Evolutionary conservation across 2,329 filamentous ascomycete species (phyloP).

Genomic region (Ilyonectria mors-panacis): DNA sequence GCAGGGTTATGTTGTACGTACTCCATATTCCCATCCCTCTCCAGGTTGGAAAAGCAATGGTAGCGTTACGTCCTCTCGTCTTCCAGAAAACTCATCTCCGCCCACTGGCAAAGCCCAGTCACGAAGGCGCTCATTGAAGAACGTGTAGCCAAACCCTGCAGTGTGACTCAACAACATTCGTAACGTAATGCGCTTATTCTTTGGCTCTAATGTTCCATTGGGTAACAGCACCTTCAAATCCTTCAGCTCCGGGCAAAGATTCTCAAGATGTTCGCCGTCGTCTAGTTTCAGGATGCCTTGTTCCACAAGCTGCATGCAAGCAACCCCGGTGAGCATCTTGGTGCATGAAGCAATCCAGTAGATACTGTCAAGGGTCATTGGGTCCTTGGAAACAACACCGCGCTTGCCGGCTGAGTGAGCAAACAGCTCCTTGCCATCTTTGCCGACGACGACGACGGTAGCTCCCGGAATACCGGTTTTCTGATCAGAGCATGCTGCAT

Average conservation of each 20-base stretch:
- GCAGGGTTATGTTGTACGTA: slow-evolving; percentile 49
- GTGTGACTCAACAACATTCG: slow-evolving; percentile 71
- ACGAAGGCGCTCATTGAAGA: slow-evolving; percentile 65
- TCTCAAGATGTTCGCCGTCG: slow-evolving; percentile 61
- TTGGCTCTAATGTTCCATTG: slow-evolving; percentile 58
- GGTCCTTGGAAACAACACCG: slow-evolving; percentile 59
- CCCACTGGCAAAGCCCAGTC: slow-evolving; percentile 65
- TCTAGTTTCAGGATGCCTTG: slow-evolving; percentile 64
- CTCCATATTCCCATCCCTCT: slow-evolving; percentile 72
- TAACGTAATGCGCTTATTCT: slow-evolving; percentile 67
- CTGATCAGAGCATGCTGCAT: slow-evolving; percentile 55
- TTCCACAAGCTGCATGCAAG: slow-evolving; percentile 72
- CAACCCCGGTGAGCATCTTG: slow-evolving; percentile 68
- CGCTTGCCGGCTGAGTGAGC: slow-evolving; percentile 64
- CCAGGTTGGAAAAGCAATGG: slow-evolving; percentile 77
- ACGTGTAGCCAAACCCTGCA: slow-evolving; percentile 71
- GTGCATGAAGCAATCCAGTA: slow-evolving; percentile 74
- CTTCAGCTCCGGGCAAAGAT: slow-evolving; percentile 65
- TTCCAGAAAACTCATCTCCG: slow-evolving; percentile 71
- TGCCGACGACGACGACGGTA: slow-evolving; percentile 63
- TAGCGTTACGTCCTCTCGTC: slow-evolving; percentile 64
- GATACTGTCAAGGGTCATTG: slow-evolving; percentile 72
- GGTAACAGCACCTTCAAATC: slow-evolving; percentile 60
- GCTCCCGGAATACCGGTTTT: slow-evolving; percentile 60
- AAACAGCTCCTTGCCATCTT: slow-evolving; percentile 63